phyloP scores from a whole-genome alignment of 345 rosid genomes.

The Physaria fendleri region DNA sequence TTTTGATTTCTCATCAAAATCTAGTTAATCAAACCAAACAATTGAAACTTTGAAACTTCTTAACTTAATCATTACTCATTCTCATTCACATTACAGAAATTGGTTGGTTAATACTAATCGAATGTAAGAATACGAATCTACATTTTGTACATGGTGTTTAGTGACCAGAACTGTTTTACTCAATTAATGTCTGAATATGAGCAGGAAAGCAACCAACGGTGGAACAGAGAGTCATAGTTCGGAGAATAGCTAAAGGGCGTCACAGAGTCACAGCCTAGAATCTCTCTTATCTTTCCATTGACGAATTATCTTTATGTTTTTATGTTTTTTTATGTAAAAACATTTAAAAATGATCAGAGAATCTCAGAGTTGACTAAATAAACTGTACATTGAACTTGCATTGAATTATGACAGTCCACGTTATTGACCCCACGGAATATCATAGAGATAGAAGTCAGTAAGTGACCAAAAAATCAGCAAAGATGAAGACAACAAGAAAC shows the following conservation, averaged over 20 bases:
- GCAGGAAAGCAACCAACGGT: constrained; percentile 96
- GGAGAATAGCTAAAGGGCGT: constrained; percentile 95
- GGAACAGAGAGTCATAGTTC: constrained; percentile 91
- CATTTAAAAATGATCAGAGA: not conserved
- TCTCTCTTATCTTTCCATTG: not conserved
- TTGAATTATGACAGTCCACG: constrained; percentile 16
- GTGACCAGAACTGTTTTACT: constrained; percentile 6
- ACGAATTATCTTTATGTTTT: no score
- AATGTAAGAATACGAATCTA: not conserved
- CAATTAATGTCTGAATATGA: constrained; percentile 19
- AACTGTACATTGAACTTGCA: constrained; percentile 26
- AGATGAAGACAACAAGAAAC: constrained; percentile 31
- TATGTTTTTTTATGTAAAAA: not conserved
- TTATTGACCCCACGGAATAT: constrained; percentile 23
- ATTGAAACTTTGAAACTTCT: not conserved
- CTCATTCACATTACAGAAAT: not conserved
- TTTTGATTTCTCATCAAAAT: not conserved
- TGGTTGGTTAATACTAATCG: not conserved
- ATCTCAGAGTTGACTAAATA: constrained; percentile 26
- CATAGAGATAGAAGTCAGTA: constrained; percentile 15
- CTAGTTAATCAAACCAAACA: not conserved
- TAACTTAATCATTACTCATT: not conserved
- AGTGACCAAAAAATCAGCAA: constrained; percentile 21
- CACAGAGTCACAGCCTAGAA: constrained; percentile 74
- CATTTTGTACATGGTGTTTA: not conserved